Conservation (phyloP, 2,329 filamentous ascomycete species). For the Trichoderma brevicompactum region DNA sequence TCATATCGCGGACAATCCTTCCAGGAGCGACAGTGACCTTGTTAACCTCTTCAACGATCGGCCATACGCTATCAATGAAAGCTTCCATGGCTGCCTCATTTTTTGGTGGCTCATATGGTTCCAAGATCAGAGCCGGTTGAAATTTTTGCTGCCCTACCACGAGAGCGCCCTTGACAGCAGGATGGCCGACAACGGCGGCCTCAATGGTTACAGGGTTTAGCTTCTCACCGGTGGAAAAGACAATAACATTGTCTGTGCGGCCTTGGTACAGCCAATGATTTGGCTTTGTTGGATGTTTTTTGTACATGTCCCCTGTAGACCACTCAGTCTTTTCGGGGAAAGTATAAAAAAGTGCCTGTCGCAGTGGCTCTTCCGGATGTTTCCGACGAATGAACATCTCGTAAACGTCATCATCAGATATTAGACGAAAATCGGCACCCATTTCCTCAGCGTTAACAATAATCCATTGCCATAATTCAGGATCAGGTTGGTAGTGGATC, state of each 20-base stretch:
- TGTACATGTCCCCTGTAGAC: constrained; percentile 45
- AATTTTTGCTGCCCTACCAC: constrained; percentile 52
- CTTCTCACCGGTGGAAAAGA: constrained; percentile 49
- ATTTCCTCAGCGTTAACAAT: constrained; percentile 47
- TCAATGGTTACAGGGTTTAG: constrained; percentile 48
- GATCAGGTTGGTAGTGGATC: constrained; percentile 41
- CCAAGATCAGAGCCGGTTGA: constrained; percentile 54
- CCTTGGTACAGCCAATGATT: constrained; percentile 44
- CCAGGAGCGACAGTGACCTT: constrained; percentile 51
- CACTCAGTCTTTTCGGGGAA: constrained; percentile 44
- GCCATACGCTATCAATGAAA: constrained; percentile 52
- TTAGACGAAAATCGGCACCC: constrained; percentile 47
- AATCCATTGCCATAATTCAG: constrained; percentile 50
- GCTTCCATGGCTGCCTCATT: constrained; percentile 32
- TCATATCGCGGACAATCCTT: constrained; percentile 47
- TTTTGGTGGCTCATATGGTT: constrained; percentile 43
- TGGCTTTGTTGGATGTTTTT: constrained; percentile 41
- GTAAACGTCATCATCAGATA: constrained; percentile 27
- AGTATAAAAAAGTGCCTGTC: constrained; percentile 44
- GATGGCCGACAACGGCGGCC: constrained; percentile 38
- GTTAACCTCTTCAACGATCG: constrained; percentile 49
- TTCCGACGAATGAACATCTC: constrained; percentile 47
- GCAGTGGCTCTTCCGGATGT: constrained; percentile 41
- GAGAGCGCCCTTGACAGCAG: constrained; percentile 39
- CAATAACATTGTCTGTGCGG: constrained; percentile 47